These are phyloP conservation scores for Ophidiomyces ophidiicola DNA, from an alignment of 2,329 filamentous ascomycete genomes.

Conservation along the genomic window DNA sequence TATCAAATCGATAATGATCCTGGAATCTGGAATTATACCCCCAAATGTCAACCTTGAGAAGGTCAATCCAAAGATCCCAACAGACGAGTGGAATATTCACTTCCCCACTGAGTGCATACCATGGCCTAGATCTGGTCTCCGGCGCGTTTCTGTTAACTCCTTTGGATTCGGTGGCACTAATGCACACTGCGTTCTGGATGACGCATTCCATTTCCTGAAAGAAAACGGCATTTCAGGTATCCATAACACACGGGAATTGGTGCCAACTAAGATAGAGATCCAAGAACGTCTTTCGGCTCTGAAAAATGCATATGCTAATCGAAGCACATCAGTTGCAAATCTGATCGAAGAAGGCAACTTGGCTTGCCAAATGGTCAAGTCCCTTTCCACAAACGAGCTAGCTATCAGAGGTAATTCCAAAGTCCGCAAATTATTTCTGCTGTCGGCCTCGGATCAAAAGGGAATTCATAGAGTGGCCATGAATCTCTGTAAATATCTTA, in stretches of 20 bases:
- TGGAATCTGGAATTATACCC: constrained; percentile 35
- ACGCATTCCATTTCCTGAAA: constrained; percentile 14
- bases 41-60: constrained; percentile 24
- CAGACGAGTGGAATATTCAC: constrained; percentile 12
- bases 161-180: constrained; percentile 30
- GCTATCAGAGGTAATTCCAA: not conserved
- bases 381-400: not conserved
- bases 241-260: not conserved
- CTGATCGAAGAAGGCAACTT: not conserved
- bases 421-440: constrained; percentile 15
- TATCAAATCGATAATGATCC: constrained; percentile 25
- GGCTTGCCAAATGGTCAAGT: not conserved
- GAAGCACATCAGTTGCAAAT: not conserved
- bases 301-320: not conserved
- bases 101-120: constrained; percentile 13
- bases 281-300: not conserved
- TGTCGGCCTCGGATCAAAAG: constrained; percentile 9
- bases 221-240: constrained; percentile 8
- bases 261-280: constrained; percentile 4
- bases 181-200: constrained; percentile 25
- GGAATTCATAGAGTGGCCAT: not conserved
- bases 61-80: constrained; percentile 20
- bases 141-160: constrained; percentile 23
- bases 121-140: constrained; percentile 17
- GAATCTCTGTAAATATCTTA: not conserved